Evolutionary conservation across 768 basidiomycete genomes (phyloP).

Genomic region (Tephrocybe sp.): DNA sequence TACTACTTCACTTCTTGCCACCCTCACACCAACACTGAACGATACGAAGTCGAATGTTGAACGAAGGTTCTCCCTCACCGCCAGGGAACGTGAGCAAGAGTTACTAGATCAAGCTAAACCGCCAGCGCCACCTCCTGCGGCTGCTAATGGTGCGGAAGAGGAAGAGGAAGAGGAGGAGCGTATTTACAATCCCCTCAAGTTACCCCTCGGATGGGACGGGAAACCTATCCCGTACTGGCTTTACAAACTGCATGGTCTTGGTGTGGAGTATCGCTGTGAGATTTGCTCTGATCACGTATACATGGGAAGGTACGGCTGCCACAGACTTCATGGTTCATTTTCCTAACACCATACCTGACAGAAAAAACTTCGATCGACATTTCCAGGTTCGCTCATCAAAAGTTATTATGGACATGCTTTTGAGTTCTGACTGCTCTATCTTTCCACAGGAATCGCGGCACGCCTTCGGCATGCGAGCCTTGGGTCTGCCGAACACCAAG

Average conservation of each 20-base stretch:
- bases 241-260: conserved; percentile 95
- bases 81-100: conserved; percentile 96
- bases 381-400: conserved; percentile 65
- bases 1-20: conserved; percentile 59
- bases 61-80: conserved; percentile 92
- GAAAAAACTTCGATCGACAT: conserved; percentile 95
- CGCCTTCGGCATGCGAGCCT: conserved; percentile 96
- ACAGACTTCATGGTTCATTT: background rate
- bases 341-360: conserved; percentile 23
- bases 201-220: conserved; percentile 97
- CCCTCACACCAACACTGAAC: conserved; percentile 63
- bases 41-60: conserved; percentile 98
- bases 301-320: conserved; percentile 76
- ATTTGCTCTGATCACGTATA: conserved; percentile 97
- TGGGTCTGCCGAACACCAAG: conserved; percentile 96
- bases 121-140: conserved; percentile 43
- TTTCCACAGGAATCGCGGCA: conserved; percentile 80
- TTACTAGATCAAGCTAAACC: conserved; percentile 69
- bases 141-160: conserved; percentile 50
- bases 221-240: conserved; percentile 99
- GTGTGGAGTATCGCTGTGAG: conserved; percentile 97
- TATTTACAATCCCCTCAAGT: conserved; percentile 96
- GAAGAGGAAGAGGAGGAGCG: conserved; percentile 95
- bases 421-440: conserved; percentile 16
- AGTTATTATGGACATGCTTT: conserved; percentile 50